Evolutionary conservation across 192 early-diverging fungal genomes (phyloP).

Genomic region (Chytriomyces confervae): DNA sequence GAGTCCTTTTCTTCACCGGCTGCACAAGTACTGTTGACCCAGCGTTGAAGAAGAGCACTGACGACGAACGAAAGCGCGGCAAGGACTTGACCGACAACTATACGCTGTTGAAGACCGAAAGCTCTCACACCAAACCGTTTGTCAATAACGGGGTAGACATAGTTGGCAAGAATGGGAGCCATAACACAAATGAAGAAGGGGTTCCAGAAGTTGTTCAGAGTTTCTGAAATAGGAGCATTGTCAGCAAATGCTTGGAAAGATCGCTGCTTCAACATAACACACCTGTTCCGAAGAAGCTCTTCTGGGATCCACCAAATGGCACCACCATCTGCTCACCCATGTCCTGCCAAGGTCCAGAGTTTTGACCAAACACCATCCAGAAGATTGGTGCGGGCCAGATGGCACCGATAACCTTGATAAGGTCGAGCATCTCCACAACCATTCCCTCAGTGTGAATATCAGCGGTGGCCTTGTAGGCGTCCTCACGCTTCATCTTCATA

Average conservation of each 20-base stretch:
- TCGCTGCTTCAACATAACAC: background rate
- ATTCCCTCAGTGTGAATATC: constrained; percentile 26
- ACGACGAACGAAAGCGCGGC: constrained; percentile 53
- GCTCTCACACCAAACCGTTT: constrained; percentile 35
- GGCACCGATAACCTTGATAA: constrained; percentile 41
- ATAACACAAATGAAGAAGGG: constrained; percentile 58
- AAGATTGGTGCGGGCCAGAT: constrained; percentile 47
- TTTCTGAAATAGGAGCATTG: constrained; percentile 15
- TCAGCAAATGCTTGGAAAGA: no score
- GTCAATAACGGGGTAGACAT: constrained; percentile 62
- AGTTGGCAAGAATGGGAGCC: constrained; percentile 56
- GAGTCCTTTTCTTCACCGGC: constrained; percentile 8
- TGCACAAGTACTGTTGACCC: constrained; percentile 33
- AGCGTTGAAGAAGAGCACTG: constrained; percentile 38
- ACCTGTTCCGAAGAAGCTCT: constrained; percentile 4
- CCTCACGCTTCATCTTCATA: constrained; percentile 5
- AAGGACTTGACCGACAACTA: constrained; percentile 61
- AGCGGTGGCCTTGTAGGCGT: constrained; percentile 11
- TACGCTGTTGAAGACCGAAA: constrained; percentile 57
- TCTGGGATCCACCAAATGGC: constrained; percentile 6
- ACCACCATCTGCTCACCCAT: constrained; percentile 41
- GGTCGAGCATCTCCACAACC: constrained; percentile 44
- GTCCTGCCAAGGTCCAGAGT: constrained; percentile 43
- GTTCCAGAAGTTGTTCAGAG: constrained; percentile 48
- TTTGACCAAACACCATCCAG: constrained; percentile 55